Evolutionary conservation across 345 rosid genomes (phyloP).

Genomic region (Salix exigua): DNA sequence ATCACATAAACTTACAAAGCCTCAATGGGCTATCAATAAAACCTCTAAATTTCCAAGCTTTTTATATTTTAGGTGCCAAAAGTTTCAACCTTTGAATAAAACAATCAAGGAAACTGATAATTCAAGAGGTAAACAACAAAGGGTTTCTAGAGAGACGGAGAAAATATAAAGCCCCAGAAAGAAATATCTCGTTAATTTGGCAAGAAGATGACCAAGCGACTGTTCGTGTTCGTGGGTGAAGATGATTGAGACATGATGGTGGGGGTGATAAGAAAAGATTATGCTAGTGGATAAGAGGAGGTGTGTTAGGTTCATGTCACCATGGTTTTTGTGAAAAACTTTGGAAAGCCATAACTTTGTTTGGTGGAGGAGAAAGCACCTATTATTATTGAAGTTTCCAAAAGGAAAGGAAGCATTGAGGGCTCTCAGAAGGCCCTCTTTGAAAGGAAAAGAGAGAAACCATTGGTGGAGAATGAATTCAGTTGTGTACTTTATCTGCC

Average conservation of each 20-base stretch:
- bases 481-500: background rate
- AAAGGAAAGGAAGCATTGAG: background rate
- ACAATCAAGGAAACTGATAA: background rate
- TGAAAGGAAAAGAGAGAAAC: background rate
- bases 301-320: background rate
- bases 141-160: background rate
- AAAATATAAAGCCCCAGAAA: background rate
- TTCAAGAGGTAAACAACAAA: background rate
- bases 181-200: background rate
- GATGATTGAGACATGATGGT: background rate
- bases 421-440: no score
- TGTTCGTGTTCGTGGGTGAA: background rate
- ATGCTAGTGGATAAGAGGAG: background rate
- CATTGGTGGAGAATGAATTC: constrained; percentile 9
- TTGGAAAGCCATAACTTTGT: no score
- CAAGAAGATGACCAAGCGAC: background rate
- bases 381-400: no score
- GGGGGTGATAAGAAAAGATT: background rate
- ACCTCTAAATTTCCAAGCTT: background rate
- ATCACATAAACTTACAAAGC: background rate
- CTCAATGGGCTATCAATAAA: background rate
- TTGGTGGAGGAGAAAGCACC: background rate
- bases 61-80: background rate
- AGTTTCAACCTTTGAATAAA: background rate
- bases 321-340: background rate